Evolutionary conservation across 306 rosid genomes (phyloP).

Genomic region (Cicer yamashitae): DNA sequence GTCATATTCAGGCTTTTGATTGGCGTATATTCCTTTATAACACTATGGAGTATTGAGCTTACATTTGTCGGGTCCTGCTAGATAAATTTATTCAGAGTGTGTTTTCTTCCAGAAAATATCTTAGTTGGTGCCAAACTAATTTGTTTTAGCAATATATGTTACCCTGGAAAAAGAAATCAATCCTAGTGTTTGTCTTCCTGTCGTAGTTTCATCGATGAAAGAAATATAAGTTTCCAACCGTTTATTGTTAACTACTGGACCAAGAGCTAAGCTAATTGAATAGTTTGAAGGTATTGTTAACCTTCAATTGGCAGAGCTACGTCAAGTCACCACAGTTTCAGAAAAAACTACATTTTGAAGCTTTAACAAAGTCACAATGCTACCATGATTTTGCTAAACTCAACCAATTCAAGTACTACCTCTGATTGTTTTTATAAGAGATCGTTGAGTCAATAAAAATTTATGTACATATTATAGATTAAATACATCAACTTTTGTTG

Average conservation of each 20-base stretch:
- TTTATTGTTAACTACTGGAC: slow-evolving; percentile 14
- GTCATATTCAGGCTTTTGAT: slow-evolving; percentile 15
- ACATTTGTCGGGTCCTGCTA: slow-evolving; percentile 19
- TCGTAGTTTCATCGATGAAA: slow-evolving; percentile 38
- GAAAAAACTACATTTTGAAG: no score
- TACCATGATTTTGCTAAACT: no score
- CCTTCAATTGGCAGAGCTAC: neutral
- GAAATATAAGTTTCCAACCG: slow-evolving; percentile 12
- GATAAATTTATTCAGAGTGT: slow-evolving; percentile 33
- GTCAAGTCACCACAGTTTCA: no score
- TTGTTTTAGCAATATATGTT: neutral
- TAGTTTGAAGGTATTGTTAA: slow-evolving; percentile 3
- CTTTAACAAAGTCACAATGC: no score
- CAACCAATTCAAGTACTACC: no score
- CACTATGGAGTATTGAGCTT: neutral
- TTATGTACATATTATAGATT: no score
- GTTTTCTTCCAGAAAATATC: slow-evolving; percentile 1
- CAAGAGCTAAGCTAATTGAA: slow-evolving; percentile 34
- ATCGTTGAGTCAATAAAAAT: no score
- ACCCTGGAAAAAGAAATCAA: slow-evolving; percentile 7
- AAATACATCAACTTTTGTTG: no score
- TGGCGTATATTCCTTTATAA: slow-evolving; percentile 11
- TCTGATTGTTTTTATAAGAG: no score
- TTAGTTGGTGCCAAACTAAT: slow-evolving; percentile 22
- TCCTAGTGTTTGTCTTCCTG: neutral